These are phyloP conservation scores for Talaromyces sp. DNA, from an alignment of 2,329 filamentous ascomycete species.

Conservation along the genomic window DNA sequence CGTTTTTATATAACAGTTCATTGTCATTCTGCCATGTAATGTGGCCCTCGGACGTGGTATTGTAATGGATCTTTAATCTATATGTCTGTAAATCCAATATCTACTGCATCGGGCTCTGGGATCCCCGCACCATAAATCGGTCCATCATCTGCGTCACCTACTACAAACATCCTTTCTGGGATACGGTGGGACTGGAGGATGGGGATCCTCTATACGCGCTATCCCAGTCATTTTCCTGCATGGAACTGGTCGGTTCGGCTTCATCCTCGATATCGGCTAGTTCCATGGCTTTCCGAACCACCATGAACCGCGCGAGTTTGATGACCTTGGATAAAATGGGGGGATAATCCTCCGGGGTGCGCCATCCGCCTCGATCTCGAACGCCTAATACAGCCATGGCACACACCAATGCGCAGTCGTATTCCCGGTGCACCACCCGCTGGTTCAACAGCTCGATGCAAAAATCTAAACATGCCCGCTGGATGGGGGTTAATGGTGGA, in stretches of 20 bases:
- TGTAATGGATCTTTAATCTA: not conserved
- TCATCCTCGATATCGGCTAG: not conserved
- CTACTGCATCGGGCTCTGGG: not conserved
- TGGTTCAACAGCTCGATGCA: not conserved
- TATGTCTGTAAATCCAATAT: not conserved
- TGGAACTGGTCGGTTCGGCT: not conserved
- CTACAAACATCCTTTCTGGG: not conserved
- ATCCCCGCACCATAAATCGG: not conserved
- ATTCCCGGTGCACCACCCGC: not conserved
- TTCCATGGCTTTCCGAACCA: not conserved
- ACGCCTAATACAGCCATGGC: not conserved
- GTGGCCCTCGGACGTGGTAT: not conserved
- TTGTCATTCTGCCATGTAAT: not conserved
- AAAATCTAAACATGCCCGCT: not conserved
- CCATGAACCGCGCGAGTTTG: too few species aligned
- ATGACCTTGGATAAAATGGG: not conserved
- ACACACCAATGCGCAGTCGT: not conserved
- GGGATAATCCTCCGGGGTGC: not conserved
- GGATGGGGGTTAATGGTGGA: not conserved
- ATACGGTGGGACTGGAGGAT: not conserved
- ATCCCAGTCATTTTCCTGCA: not conserved
- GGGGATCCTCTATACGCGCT: not conserved
- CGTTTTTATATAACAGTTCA: not conserved
- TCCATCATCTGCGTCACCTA: not conserved
- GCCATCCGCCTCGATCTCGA: not conserved